phyloP scores from a whole-genome alignment of 306 rosid species.

The Vigna unguiculata region DNA sequence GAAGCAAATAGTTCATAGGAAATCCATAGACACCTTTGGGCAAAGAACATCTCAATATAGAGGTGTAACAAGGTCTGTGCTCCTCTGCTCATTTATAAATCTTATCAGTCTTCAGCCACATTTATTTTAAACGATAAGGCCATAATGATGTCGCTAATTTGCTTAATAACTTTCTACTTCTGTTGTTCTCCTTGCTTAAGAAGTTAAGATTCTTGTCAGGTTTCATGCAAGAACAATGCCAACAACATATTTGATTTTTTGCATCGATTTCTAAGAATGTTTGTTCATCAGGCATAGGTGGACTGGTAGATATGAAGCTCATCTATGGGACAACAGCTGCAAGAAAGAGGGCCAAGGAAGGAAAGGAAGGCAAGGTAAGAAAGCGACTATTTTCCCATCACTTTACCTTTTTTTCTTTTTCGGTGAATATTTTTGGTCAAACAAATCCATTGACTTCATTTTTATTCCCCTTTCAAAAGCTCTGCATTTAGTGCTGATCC shows the following conservation, averaged over 20 bases:
- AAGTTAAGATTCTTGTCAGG: background rate
- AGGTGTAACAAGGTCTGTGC: slow-evolving; percentile 78
- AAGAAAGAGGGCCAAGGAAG: slow-evolving; percentile 92
- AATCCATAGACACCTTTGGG: slow-evolving; percentile 82
- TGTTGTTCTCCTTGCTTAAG: background rate
- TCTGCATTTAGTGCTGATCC: slow-evolving; percentile 28
- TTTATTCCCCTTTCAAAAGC: slow-evolving; percentile 21
- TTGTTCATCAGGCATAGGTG: slow-evolving; percentile 69
- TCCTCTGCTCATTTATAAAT: background rate
- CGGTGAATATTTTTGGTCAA: slow-evolving; percentile 18
- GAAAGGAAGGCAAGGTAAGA: slow-evolving; percentile 89
- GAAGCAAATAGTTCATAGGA: slow-evolving; percentile 70
- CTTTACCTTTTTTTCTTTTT: background rate
- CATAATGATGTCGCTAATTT: background rate
- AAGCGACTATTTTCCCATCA: slow-evolving; percentile 2
- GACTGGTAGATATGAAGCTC: slow-evolving; percentile 38
- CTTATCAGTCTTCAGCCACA: slow-evolving; percentile 5
- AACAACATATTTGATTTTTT: slow-evolving; percentile 10
- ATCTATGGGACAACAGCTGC: slow-evolving; percentile 61
- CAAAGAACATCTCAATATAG: slow-evolving; percentile 87
- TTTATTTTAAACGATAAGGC: background rate
- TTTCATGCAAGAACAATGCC: background rate
- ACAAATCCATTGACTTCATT: slow-evolving; percentile 6
- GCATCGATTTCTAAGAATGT: slow-evolving; percentile 31
- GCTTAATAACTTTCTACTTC: slow-evolving; percentile 4